Evolutionary conservation across 1,284 basidiomycete genomes (phyloP).

Genomic region (Marasmius oreades): DNA sequence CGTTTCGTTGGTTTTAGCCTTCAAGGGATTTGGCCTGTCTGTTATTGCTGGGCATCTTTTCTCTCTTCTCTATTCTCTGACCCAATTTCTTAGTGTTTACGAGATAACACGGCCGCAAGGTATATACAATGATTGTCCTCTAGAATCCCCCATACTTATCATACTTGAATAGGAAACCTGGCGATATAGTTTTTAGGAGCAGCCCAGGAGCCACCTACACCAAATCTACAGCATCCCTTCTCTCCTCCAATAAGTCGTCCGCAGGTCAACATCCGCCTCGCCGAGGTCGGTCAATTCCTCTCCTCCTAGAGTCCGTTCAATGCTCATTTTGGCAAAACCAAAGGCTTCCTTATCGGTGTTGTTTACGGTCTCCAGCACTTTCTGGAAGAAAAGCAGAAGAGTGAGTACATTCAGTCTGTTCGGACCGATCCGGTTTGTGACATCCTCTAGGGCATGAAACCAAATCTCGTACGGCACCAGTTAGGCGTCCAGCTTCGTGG

Average conservation of each 20-base stretch:
- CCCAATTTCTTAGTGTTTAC: too few species aligned
- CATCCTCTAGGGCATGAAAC: background rate
- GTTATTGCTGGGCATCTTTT: too few species aligned
- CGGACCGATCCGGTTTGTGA: background rate
- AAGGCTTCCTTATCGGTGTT: background rate
- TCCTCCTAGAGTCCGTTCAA: background rate
- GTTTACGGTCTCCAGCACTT: background rate
- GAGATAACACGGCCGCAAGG: too few species aligned
- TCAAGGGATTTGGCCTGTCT: too few species aligned
- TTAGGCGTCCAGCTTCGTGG: background rate
- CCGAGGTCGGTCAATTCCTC: background rate
- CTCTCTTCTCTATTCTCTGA: too few species aligned
- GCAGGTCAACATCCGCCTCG: background rate
- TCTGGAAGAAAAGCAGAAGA: conserved; percentile 5
- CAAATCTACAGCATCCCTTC: conserved; percentile 1
- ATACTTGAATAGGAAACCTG: too few species aligned
- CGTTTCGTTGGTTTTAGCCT: too few species aligned
- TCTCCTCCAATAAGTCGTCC: conserved; percentile 1
- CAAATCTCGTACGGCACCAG: conserved; percentile 4
- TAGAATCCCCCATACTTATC: too few species aligned
- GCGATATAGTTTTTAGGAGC: too few species aligned
- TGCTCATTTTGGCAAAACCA: background rate
- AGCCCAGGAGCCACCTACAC: too few species aligned
- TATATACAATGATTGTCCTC: too few species aligned
- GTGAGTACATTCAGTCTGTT: conserved; percentile 2